phyloP scores from a whole-genome alignment of 805 yeast species.

The Isabelozyma heimii region DNA sequence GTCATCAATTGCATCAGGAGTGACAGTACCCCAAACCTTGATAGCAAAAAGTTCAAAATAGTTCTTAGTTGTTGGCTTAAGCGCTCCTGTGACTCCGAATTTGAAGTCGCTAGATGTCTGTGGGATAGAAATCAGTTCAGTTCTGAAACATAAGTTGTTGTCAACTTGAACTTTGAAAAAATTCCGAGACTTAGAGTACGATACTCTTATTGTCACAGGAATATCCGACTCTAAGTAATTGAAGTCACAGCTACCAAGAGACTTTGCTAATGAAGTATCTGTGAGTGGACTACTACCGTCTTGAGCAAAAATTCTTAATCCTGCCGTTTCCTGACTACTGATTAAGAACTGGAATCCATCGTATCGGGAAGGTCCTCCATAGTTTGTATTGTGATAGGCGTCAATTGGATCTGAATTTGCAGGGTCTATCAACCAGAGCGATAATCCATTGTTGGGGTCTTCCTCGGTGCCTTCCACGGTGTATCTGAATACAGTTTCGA shows the following conservation, averaged over 20 bases:
- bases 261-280: constrained; percentile 20
- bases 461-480: constrained; percentile 36
- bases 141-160: constrained; percentile 67
- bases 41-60: constrained; percentile 64
- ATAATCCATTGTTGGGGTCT: constrained; percentile 46
- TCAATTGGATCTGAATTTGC: constrained; percentile 13
- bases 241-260: constrained; percentile 57
- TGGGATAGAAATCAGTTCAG: constrained; percentile 51
- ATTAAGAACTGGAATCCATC: constrained; percentile 65
- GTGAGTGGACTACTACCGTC: constrained; percentile 49
- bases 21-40: constrained; percentile 51
- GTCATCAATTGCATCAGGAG: constrained; percentile 56
- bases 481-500: constrained; percentile 64
- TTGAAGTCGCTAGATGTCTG: constrained; percentile 30
- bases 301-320: constrained; percentile 56
- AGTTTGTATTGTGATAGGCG: constrained; percentile 28
- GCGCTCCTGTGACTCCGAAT: constrained; percentile 53
- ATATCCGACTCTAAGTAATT: constrained; percentile 66
- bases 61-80: constrained; percentile 40
- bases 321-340: constrained; percentile 48
- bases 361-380: constrained; percentile 53
- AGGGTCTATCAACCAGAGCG: constrained; percentile 52
- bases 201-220: constrained; percentile 66
- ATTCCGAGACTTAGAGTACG: constrained; percentile 46
- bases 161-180: constrained; percentile 67